Conservation (phyloP, 2,329 filamentous ascomycete species). For the Lomentospora prolificans region DNA sequence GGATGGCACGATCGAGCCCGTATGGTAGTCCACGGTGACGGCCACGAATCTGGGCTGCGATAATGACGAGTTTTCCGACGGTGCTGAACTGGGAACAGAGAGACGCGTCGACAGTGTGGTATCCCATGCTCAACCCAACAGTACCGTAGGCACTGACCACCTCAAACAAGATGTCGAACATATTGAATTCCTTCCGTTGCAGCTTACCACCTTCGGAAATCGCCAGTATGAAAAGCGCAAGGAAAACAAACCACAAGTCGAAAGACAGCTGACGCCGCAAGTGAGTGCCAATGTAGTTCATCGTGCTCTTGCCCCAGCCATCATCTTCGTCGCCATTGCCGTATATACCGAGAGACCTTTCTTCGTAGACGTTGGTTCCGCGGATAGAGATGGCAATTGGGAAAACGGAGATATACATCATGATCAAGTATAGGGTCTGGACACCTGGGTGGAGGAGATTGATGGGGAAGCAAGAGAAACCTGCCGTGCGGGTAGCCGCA, state of each 20-base stretch:
- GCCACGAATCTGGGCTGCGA: conserved; percentile 61
- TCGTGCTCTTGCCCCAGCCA: conserved; percentile 45
- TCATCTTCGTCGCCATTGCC: conserved; percentile 35
- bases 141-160: conserved; percentile 89
- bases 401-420: conserved; percentile 99
- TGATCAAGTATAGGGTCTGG: conserved; percentile 88
- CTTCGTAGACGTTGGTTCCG: conserved; percentile 92
- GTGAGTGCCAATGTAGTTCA: conserved; percentile 84
- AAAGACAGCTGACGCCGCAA: conserved; percentile 89
- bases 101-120: conserved; percentile 62
- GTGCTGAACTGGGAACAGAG: conserved; percentile 75
- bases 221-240: conserved; percentile 85
- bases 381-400: conserved; percentile 94
- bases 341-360: conserved; percentile 73
- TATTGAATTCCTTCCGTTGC: conserved; percentile 50
- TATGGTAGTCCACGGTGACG: conserved; percentile 61
- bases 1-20: conserved; percentile 51
- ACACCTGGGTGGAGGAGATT: conserved; percentile 76
- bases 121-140: conserved; percentile 83
- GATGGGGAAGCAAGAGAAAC: conserved; percentile 75
- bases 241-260: conserved; percentile 93
- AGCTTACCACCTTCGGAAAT: conserved; percentile 75
- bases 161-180: conserved; percentile 71
- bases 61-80: conserved; percentile 59
- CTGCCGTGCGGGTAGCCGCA: conserved; percentile 78